These are phyloP conservation scores for Panicum virgatum DNA, from an alignment of 202 grass and related monocot genomes.

Conservation along the genomic window DNA sequence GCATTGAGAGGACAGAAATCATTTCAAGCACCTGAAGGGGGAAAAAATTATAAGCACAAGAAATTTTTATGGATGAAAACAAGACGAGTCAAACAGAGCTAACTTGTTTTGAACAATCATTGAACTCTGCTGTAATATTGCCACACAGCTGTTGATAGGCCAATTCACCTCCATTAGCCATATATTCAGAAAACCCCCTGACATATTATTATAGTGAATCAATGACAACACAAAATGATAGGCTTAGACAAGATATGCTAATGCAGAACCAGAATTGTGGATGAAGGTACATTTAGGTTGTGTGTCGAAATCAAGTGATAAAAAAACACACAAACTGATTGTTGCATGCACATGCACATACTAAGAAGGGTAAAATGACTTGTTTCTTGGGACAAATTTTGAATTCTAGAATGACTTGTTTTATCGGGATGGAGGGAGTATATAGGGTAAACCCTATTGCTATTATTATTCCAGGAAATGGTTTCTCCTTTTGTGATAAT, in stretches of 20 bases:
- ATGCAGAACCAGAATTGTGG: background rate
- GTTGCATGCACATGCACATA: too few species aligned
- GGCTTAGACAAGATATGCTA: background rate
- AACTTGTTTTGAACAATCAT: slow-evolving; percentile 97
- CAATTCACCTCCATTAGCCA: slow-evolving; percentile 79
- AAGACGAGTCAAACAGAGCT: background rate
- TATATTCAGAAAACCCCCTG: slow-evolving; percentile 85
- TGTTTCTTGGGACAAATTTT: too few species aligned
- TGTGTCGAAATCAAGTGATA: background rate
- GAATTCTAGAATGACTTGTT: too few species aligned
- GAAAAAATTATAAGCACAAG: slow-evolving; percentile 5
- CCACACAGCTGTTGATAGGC: slow-evolving; percentile 77
- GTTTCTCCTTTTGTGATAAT: background rate
- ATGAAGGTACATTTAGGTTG: background rate
- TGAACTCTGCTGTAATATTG: slow-evolving; percentile 78
- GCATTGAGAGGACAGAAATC: slow-evolving; percentile 64
- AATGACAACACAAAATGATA: slow-evolving; percentile 2
- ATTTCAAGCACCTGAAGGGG: slow-evolving; percentile 78
- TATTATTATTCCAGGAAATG: background rate
- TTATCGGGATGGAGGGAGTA: too few species aligned
- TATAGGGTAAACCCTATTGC: background rate
- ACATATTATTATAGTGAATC: slow-evolving; percentile 12
- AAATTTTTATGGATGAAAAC: slow-evolving; percentile 17
- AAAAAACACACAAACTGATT: background rate
- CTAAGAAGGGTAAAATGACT: too few species aligned